Conservation (phyloP, 345 rosid genomes). For the Eucalyptus erythrocorys region DNA sequence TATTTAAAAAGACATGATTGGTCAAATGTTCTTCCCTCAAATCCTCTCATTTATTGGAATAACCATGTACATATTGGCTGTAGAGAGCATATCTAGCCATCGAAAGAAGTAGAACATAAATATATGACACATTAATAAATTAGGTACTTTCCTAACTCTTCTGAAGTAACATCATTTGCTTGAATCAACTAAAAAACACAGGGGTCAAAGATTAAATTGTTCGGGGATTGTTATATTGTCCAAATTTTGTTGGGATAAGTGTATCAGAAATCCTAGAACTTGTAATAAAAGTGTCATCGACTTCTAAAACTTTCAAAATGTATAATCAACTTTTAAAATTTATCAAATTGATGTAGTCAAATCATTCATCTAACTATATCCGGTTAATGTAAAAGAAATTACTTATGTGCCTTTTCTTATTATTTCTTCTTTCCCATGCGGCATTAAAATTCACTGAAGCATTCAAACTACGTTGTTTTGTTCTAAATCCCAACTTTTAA, state of each 20-base stretch:
- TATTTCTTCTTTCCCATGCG: no score
- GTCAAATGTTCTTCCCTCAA: neutral
- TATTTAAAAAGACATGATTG: neutral
- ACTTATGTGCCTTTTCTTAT: no score
- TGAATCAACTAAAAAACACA: neutral
- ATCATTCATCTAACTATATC: no score
- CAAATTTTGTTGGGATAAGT: neutral
- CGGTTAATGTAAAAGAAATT: no score
- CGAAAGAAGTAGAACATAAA: neutral
- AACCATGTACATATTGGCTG: neutral
- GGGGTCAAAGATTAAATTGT: neutral
- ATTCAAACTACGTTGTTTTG: no score
- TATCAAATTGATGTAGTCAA: no score
- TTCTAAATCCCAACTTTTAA: no score
- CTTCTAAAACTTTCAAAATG: neutral
- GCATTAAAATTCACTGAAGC: no score
- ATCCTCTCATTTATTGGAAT: neutral
- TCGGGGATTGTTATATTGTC: neutral
- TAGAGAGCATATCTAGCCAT: neutral
- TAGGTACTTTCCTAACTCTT: neutral
- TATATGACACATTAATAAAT: no score
- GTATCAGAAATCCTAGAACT: neutral
- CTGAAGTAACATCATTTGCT: neutral
- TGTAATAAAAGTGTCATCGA: neutral
- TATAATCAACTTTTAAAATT: no score